Conservation (phyloP, 1,284 basidiomycete genomes). For the Pseudozyma pruni region DNA sequence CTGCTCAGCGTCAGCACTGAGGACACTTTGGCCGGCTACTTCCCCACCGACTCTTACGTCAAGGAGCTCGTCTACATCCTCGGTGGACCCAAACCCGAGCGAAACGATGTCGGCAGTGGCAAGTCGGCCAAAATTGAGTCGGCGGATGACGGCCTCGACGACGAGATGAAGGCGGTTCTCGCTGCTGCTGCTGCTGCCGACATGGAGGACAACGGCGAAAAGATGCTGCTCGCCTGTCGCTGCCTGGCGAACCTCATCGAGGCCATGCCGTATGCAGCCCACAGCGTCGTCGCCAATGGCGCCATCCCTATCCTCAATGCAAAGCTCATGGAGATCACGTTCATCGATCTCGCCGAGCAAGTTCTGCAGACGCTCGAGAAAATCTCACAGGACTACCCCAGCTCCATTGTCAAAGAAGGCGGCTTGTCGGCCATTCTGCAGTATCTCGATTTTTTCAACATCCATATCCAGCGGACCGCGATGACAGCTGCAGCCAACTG, state of each 20-base stretch:
- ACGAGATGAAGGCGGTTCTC: conserved; percentile 48
- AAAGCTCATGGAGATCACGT: conserved; percentile 66
- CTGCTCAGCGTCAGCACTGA: conserved; percentile 95
- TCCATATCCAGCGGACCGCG: conserved; percentile 66
- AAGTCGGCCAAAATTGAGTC: conserved; percentile 15
- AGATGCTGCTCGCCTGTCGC: conserved; percentile 65
- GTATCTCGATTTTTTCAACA: conserved; percentile 67
- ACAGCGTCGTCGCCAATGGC: conserved; percentile 57
- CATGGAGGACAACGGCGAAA: conserved; percentile 59
- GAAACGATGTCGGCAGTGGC: conserved; percentile 29
- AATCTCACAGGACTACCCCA: conserved; percentile 60
- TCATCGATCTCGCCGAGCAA: conserved; percentile 67
- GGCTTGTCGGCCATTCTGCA: conserved; percentile 65
- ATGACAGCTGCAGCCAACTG: conserved; percentile 65
- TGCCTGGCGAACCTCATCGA: conserved; percentile 68
- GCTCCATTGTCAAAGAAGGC: conserved; percentile 63
- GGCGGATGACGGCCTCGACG: conserved; percentile 38
- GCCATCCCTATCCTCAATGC: conserved; percentile 62
- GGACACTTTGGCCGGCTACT: conserved; percentile 93
- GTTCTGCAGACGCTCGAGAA: conserved; percentile 67
- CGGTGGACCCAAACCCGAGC: conserved; percentile 74
- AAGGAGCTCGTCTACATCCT: conserved; percentile 91
- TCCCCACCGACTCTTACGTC: conserved; percentile 91
- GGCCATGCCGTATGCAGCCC: conserved; percentile 65
- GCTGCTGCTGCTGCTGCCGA: conserved; percentile 50